Evolutionary conservation across 179 eudicot genomes (phyloP).

Genomic region (Vitellaria paradoxa): DNA sequence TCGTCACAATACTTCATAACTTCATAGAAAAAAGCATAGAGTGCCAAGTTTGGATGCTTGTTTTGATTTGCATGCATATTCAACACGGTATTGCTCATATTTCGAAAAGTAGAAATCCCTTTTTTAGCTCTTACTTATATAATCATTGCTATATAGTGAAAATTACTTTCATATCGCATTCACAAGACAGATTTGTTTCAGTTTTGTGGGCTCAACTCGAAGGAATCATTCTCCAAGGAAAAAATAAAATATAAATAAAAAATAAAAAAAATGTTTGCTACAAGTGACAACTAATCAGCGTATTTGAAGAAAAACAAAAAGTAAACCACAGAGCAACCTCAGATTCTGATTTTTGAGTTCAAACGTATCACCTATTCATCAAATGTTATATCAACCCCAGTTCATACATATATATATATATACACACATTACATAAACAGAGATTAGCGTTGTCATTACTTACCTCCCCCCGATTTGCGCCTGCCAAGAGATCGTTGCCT

Average conservation of each 20-base stretch:
- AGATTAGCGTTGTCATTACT: neutral
- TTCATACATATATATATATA: too few relatives aligned
- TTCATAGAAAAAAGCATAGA: neutral
- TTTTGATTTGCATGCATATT: neutral
- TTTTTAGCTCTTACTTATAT: neutral
- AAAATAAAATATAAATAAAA: too few relatives aligned
- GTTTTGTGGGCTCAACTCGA: too few relatives aligned
- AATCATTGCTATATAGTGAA: too few relatives aligned
- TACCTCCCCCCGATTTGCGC: constrained; percentile 52
- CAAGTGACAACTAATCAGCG: neutral
- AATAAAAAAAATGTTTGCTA: too few relatives aligned
- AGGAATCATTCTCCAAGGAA: too few relatives aligned
- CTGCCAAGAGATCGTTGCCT: constrained; percentile 40
- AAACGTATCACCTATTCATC: neutral
- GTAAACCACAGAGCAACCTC: too few relatives aligned
- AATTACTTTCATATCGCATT: neutral
- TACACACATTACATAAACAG: neutral
- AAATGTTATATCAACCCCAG: neutral
- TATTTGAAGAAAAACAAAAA: too few relatives aligned
- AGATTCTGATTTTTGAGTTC: neutral
- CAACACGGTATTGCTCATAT: too few relatives aligned
- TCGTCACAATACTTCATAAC: neutral
- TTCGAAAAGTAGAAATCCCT: neutral
- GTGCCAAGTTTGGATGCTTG: neutral
- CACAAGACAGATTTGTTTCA: too few relatives aligned